Conservation (phyloP, 352 stramenopile genomes). For the Phytophthora sojae region DNA sequence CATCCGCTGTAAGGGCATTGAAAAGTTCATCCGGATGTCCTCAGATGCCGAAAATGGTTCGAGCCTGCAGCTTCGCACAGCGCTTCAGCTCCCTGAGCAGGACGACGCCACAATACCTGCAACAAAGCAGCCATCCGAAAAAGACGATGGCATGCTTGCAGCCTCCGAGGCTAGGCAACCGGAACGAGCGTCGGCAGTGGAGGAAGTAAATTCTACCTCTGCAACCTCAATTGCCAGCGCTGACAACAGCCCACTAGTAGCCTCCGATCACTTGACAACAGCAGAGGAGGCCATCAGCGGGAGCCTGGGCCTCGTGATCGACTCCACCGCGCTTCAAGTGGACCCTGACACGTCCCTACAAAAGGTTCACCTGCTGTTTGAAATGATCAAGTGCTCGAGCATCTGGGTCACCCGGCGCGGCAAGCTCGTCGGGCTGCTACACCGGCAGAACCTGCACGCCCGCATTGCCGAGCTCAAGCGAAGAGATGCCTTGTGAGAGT, state of each 20-base stretch:
- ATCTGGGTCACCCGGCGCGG: conserved; percentile 67
- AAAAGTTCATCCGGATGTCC: conserved; percentile 7
- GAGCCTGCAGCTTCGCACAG: conserved; percentile 5
- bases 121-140: not conserved
- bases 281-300: conserved; percentile 2
- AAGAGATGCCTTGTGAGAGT: conserved; percentile 9
- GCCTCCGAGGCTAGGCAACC: not conserved
- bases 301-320: conserved; percentile 39
- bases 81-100: conserved; percentile 10
- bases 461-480: conserved; percentile 44
- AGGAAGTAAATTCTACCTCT: conserved; percentile 7
- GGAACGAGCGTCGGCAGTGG: not conserved
- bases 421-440: conserved; percentile 61
- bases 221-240: conserved; percentile 3
- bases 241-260: not conserved
- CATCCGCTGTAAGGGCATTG: conserved; percentile 26
- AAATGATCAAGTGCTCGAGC: conserved; percentile 74
- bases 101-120: not conserved
- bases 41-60: not conserved
- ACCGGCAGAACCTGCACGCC: conserved; percentile 52
- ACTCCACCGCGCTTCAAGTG: conserved; percentile 65
- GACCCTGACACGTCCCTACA: conserved; percentile 62
- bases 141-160: conserved; percentile 5
- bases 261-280: not conserved
- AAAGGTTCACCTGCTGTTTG: conserved; percentile 76